Evolutionary conservation across 345 rosid genomes (phyloP), one percentile per base, ranked within the genome.

Genomic region (Eutrema japonicum): DNA sequence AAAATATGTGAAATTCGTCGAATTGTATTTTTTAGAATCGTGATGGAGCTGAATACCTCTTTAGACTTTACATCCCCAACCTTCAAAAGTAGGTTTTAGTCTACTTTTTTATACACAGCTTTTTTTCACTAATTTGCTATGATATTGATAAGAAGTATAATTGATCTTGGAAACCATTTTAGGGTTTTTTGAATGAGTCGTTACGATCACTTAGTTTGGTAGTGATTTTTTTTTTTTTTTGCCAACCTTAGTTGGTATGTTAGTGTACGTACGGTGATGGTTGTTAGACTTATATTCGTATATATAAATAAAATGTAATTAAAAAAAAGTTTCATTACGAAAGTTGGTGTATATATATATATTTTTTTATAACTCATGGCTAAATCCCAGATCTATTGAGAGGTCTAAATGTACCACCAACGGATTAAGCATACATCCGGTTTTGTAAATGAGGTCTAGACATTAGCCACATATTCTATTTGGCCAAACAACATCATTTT

Each of bases 141-240:
- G n/a, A 63, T 9, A 2, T 22, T 22, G 2, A 22, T 8, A 46
- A 8, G 47, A 42, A 12, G 7, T 4, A 12, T 46, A 16, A 35
- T 18, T 0, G 0, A 22, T 7, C 3, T 49, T 50, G 35, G 8
- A 30, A 30, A 43, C 14, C 8, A 18, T 27, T 4, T 27, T 32
- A 40, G 13, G 43, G 13, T 37, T n/a, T n/a, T 26, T 26, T 30
- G 10, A 7, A 59, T 7, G 59, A 40, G 61, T 40, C 10, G n/a
- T 50, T 32, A 61, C 26, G 7, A 35, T 72, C 70, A 43, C 55
- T 43, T 72, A 18, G 47, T 62, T 61, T 62, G 69, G 60, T 41
- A 51, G 35, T 30, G 49, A 14, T 38, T 3, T 38, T 3, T 59
- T 26, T 14, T 14, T 38, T 36, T 3, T 35, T 11, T 26, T 26